These are phyloP conservation scores for Penicillium italicum DNA, from an alignment of 2,329 filamentous ascomycete species.

Conservation along the genomic window DNA sequence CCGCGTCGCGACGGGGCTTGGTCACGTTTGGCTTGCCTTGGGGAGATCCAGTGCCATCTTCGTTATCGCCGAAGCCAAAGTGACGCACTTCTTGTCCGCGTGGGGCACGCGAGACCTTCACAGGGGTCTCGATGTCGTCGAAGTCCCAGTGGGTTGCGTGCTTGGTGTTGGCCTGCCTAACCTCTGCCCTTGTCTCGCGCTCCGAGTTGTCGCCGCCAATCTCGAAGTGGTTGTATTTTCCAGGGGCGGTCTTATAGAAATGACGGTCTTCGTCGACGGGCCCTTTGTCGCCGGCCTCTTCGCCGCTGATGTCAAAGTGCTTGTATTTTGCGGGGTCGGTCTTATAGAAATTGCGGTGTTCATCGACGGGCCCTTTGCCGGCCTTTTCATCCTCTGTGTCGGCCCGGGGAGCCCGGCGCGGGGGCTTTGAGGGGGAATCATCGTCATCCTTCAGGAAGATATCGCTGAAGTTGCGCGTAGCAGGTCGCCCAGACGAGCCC, in stretches of 20 bases:
- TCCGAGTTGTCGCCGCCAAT: constrained; percentile 32
- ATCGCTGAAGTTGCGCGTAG: constrained; percentile 64
- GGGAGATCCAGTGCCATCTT: constrained; percentile 37
- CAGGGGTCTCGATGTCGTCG: constrained; percentile 78
- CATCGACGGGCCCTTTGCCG: constrained; percentile 15
- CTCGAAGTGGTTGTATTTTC: constrained; percentile 69
- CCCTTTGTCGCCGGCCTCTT: constrained; percentile 3
- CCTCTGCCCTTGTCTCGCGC: constrained; percentile 26
- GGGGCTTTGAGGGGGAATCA: constrained; percentile 28
- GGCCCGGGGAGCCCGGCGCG: constrained; percentile 6
- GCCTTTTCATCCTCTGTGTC: background rate
- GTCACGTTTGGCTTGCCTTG: constrained; percentile 54
- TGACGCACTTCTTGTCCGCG: constrained; percentile 70
- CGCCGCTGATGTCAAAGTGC: constrained; percentile 51
- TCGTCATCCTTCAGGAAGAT: constrained; percentile 57
- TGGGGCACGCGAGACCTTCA: constrained; percentile 65
- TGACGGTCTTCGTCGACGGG: constrained; percentile 31
- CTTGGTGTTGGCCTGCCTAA: constrained; percentile 36
- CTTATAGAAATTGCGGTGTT: constrained; percentile 45
- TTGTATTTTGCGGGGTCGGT: constrained; percentile 75
- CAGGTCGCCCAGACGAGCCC: constrained; percentile 64
- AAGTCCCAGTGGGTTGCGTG: constrained; percentile 80
- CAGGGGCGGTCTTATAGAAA: constrained; percentile 62
- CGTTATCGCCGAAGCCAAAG: constrained; percentile 70
- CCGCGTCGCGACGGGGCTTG: constrained; percentile 73